Conservation (phyloP, 2,329 filamentous ascomycete species). For the Sordariomycetes sp. region DNA sequence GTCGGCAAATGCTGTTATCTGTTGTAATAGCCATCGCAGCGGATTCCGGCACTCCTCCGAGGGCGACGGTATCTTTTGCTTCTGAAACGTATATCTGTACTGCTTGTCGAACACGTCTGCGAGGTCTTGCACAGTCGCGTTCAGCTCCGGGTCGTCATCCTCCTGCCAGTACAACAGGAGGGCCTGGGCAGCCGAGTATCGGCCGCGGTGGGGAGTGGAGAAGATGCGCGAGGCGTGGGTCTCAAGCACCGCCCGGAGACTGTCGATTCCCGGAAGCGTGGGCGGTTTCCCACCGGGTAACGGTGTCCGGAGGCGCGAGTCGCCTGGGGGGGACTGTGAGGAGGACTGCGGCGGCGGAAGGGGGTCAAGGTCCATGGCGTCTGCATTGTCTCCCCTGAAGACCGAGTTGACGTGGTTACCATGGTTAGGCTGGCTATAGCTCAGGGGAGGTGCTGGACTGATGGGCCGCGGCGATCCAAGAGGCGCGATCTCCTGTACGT, state of each 20-base stretch:
- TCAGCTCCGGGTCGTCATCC: slow-evolving; percentile 29
- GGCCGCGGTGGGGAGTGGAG: slow-evolving; percentile 36
- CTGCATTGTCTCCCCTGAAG: slow-evolving; percentile 30
- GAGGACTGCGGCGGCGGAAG: slow-evolving; percentile 22
- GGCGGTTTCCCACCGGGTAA: slow-evolving; percentile 42
- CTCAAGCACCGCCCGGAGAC: slow-evolving; percentile 36
- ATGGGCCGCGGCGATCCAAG: slow-evolving; percentile 29
- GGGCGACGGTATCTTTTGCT: slow-evolving; percentile 37
- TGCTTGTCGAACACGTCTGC: slow-evolving; percentile 37
- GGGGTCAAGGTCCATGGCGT: slow-evolving; percentile 47
- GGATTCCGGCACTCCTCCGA: slow-evolving; percentile 35
- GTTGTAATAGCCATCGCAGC: slow-evolving; percentile 41
- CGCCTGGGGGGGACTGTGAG: slow-evolving; percentile 28
- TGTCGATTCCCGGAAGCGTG: slow-evolving; percentile 38
- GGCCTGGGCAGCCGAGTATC: slow-evolving; percentile 40
- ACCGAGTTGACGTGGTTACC: slow-evolving; percentile 18
- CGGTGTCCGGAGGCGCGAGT: slow-evolving; percentile 42
- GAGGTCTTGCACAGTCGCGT: slow-evolving; percentile 31
- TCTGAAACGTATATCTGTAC: slow-evolving; percentile 39
- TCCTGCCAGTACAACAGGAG: slow-evolving; percentile 48
- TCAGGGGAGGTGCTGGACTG: slow-evolving; percentile 30
- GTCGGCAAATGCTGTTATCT: slow-evolving; percentile 41
- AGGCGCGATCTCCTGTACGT: slow-evolving; percentile 35
- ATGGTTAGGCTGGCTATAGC: slow-evolving; percentile 5
- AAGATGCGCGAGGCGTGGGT: slow-evolving; percentile 36